phyloP scores from a whole-genome alignment of 2,329 filamentous ascomycete species.

The Beauveria asiatica region DNA sequence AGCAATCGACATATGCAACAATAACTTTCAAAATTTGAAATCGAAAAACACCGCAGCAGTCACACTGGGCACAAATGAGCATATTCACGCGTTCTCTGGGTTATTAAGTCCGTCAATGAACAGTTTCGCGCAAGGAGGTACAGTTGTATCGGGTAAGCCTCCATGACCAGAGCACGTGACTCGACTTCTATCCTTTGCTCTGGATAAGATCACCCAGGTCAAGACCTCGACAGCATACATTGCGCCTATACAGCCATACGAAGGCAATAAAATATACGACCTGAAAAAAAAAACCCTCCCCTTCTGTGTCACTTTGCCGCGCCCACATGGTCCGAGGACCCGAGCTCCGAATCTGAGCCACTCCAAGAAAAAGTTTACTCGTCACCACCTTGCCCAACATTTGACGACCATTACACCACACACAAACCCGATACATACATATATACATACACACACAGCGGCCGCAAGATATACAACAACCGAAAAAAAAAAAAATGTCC shows the following conservation, averaged over 20 bases:
- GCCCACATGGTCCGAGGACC: too few relatives aligned
- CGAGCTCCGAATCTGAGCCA: too few relatives aligned
- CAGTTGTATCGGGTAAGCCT: background rate
- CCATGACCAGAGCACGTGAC: background rate
- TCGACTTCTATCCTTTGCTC: background rate
- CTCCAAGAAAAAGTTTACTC: too few relatives aligned
- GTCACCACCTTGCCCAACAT: background rate
- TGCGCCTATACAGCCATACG: background rate
- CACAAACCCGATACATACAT: background rate
- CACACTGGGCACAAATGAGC: too few relatives aligned
- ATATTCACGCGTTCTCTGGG: too few relatives aligned
- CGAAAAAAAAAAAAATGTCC: slow-evolving; percentile 42
- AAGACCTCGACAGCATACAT: background rate
- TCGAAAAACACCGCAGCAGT: too few relatives aligned
- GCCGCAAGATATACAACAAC: background rate
- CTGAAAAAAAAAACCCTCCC: background rate
- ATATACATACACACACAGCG: background rate
- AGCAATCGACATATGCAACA: background rate
- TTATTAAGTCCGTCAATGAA: background rate
- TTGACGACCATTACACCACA: background rate
- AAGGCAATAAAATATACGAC: background rate
- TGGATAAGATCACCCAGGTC: background rate
- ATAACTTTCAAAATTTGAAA: too few relatives aligned
- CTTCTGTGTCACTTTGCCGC: background rate
- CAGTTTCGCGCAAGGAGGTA: background rate